phyloP scores from a whole-genome alignment of 2,329 filamentous ascomycete genomes.

The Fusarium annulatum region DNA sequence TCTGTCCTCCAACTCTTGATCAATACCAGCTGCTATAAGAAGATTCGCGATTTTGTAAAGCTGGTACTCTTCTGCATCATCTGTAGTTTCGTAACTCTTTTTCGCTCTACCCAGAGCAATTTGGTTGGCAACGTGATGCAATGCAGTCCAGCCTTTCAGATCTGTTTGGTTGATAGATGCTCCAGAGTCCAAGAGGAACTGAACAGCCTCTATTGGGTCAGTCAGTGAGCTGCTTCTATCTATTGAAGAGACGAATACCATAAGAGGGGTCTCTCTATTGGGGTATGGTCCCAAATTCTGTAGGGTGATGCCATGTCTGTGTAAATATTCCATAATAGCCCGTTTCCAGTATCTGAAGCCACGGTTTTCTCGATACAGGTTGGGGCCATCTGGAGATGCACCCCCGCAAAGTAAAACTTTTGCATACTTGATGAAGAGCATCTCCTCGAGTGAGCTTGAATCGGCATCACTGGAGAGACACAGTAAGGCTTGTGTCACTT shows the following conservation, averaged over 20 bases:
- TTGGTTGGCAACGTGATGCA: constrained; percentile 16
- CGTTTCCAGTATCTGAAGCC: neutral
- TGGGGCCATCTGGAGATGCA: neutral
- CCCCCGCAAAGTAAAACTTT: neutral
- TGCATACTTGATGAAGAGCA: neutral
- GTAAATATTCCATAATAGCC: neutral
- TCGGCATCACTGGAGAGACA: neutral
- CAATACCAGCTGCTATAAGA: neutral
- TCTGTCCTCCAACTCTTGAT: constrained; percentile 13
- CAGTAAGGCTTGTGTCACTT: constrained; percentile 1
- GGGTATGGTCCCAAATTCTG: neutral
- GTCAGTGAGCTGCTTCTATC: accelerated
- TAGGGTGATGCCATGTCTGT: neutral
- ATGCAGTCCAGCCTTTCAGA: constrained; percentile 3
- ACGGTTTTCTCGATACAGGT: neutral
- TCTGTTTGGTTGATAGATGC: constrained; percentile 8
- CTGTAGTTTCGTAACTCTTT: neutral
- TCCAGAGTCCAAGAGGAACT: constrained; percentile 9
- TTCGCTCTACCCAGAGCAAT: constrained; percentile 9
- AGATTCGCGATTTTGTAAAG: neutral
- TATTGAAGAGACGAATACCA: neutral
- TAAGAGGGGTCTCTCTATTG: neutral
- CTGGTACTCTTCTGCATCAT: neutral
- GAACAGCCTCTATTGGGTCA: neutral
- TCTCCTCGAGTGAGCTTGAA: neutral